Conservation (phyloP, 371 early-diverging fungal genomes). For the Rhizomucor miehei region DNA sequence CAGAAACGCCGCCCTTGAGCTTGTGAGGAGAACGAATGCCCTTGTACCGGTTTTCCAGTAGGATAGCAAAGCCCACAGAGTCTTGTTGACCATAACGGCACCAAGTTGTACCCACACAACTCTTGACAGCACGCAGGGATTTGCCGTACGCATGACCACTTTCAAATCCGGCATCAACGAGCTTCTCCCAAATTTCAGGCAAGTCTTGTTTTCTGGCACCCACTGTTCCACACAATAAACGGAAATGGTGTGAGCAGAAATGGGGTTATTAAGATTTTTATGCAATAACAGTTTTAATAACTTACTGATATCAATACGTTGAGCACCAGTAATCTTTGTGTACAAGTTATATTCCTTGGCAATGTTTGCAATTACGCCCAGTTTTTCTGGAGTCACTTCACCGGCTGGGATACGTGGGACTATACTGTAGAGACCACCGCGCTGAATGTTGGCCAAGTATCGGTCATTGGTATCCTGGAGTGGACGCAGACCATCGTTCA, state of each 20-base stretch:
- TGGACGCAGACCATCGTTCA: conserved; percentile 40
- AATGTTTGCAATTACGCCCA: conserved; percentile 54
- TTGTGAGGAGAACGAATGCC: conserved; percentile 70
- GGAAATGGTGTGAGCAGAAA: too few species aligned
- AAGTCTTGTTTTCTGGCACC: conserved; percentile 64
- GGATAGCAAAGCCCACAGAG: conserved; percentile 66
- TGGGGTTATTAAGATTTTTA: not conserved
- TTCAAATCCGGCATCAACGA: conserved; percentile 60
- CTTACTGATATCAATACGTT: conserved; percentile 55
- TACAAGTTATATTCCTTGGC: conserved; percentile 63
- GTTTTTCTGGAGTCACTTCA: conserved; percentile 66
- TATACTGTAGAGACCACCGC: conserved; percentile 67
- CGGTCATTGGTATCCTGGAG: conserved; percentile 73
- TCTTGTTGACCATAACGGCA: conserved; percentile 70
- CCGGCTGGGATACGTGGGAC: conserved; percentile 69
- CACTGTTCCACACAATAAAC: conserved; percentile 29
- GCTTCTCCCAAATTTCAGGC: conserved; percentile 63
- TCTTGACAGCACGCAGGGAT: conserved; percentile 69
- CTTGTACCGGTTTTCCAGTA: conserved; percentile 65
- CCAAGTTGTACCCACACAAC: conserved; percentile 69
- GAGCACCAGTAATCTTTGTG: conserved; percentile 68
- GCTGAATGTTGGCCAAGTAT: conserved; percentile 70
- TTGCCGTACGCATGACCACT: conserved; percentile 74
- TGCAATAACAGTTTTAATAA: not conserved
- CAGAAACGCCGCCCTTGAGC: conserved; percentile 59